A percentile compares a stretch with the other conserved stretches of the same genome.
These are phyloP conservation scores for Wallemia mellicola DNA, from an alignment of 1,284 basidiomycete species.

Conservation along the genomic window DNA sequence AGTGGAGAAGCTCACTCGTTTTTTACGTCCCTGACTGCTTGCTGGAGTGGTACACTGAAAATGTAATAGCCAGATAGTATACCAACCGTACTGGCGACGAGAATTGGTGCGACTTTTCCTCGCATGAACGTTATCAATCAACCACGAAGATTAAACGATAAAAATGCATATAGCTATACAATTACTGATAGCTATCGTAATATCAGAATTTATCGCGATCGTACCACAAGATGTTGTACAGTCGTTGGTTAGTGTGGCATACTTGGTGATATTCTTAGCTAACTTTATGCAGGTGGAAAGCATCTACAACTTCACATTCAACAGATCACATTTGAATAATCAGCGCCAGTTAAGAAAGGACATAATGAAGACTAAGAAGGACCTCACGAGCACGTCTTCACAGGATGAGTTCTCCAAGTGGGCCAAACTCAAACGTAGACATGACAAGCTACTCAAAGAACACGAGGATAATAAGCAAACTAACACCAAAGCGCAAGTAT, in stretches of 20 bases:
- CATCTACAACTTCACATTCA: background rate
- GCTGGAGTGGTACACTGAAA: background rate
- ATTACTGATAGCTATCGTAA: background rate
- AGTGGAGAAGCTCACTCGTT: background rate
- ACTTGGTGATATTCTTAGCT: background rate
- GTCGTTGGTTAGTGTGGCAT: background rate
- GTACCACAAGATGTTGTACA: background rate
- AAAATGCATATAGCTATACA: background rate
- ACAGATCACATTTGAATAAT: slow-evolving; percentile 12
- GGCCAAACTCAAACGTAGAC: slow-evolving; percentile 67
- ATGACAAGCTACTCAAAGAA: slow-evolving; percentile 77
- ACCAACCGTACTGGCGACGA: background rate
- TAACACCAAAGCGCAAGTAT: background rate
- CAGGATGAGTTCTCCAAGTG: slow-evolving; percentile 98
- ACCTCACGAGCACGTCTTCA: slow-evolving; percentile 62
- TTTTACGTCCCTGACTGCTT: background rate
- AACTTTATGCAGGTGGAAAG: background rate
- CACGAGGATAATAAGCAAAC: slow-evolving; percentile 47
- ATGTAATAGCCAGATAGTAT: background rate
- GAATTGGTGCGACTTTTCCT: background rate
- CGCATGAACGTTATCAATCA: too few species aligned
- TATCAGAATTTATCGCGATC: background rate
- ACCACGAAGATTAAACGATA: background rate
- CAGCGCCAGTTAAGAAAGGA: slow-evolving; percentile 43
- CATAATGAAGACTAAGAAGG: slow-evolving; percentile 46